These are phyloP conservation scores for Trichophyton mentagrophytes DNA, from an alignment of 2,329 filamentous ascomycete genomes.

Conservation along the genomic window DNA sequence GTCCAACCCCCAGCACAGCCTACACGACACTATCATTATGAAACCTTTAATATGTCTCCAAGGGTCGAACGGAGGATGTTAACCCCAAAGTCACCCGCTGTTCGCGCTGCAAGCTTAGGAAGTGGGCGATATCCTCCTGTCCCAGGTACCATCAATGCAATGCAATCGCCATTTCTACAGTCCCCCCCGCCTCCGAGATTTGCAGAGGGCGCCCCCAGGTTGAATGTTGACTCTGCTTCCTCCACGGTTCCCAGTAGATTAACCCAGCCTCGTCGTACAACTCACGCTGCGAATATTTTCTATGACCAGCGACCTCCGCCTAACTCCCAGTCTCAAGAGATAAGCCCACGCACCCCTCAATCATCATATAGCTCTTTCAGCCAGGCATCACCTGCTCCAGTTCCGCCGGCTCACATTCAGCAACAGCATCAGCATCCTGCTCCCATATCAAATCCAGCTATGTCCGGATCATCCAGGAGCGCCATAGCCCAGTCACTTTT, in stretches of 20 bases:
- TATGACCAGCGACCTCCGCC: slow-evolving; percentile 1
- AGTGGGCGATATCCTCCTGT: slow-evolving; percentile 15
- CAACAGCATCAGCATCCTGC: slow-evolving; percentile 10
- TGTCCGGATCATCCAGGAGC: slow-evolving; percentile 1
- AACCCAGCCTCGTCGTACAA: slow-evolving; percentile 6
- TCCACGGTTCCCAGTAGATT: slow-evolving; percentile 4
- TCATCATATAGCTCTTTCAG: slow-evolving; percentile 11
- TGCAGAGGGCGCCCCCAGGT: background rate
- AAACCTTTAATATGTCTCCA: slow-evolving; percentile 24
- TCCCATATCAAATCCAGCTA: background rate
- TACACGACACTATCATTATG: slow-evolving; percentile 11
- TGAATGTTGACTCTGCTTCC: slow-evolving; percentile 2
- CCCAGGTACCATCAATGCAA: slow-evolving; percentile 20
- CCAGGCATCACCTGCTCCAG: slow-evolving; percentile 9
- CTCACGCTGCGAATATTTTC: slow-evolving; percentile 1
- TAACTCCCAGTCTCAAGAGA: slow-evolving; percentile 9
- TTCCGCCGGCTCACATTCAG: slow-evolving; percentile 6
- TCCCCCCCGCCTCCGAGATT: slow-evolving; percentile 19
- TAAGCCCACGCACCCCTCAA: slow-evolving; percentile 10
- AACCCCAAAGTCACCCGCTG: slow-evolving; percentile 27
- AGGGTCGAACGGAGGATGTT: slow-evolving; percentile 21
- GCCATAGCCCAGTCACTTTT: background rate
- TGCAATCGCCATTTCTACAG: slow-evolving; percentile 27
- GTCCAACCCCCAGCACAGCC: slow-evolving; percentile 9
- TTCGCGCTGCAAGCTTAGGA: slow-evolving; percentile 21